Conservation (phyloP, 176 grass and related monocot species). For the Avena eriantha region DNA sequence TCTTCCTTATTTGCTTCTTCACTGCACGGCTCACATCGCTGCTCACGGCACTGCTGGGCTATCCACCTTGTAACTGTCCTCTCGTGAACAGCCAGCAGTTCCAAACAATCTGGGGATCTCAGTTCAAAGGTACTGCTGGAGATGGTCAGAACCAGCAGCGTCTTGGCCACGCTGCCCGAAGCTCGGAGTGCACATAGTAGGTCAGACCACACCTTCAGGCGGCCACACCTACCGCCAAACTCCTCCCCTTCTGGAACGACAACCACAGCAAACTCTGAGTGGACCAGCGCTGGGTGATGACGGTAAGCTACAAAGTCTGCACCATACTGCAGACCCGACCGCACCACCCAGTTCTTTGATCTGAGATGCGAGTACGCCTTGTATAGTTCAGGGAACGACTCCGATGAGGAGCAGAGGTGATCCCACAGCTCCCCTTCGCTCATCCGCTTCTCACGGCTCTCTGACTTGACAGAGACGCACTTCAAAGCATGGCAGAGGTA, state of each 20-base stretch:
- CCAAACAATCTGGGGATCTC: constrained; percentile 49
- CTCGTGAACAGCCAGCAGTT: constrained; percentile 57
- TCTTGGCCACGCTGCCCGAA: constrained; percentile 73
- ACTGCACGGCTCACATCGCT: background rate
- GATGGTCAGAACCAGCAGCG: constrained; percentile 58
- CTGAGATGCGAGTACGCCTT: constrained; percentile 67
- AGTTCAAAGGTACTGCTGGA: background rate
- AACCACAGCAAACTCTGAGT: constrained; percentile 73
- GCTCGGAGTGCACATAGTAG: constrained; percentile 53
- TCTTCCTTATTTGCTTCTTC: background rate
- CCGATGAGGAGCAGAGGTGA: constrained; percentile 34
- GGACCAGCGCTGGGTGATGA: constrained; percentile 72
- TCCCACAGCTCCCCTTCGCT: constrained; percentile 49
- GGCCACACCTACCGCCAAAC: constrained; percentile 9
- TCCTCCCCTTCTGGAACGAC: constrained; percentile 41
- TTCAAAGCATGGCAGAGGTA: constrained; percentile 52
- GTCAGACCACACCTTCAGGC: constrained; percentile 31
- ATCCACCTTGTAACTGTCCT: constrained; percentile 62
- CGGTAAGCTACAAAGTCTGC: constrained; percentile 69
- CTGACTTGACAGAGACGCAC: constrained; percentile 47
- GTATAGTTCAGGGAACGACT: constrained; percentile 57
- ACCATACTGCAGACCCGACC: constrained; percentile 57
- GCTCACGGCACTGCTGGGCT: constrained; percentile 53
- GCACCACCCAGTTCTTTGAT: constrained; percentile 72
- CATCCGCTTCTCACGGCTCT: background rate